Conservation (phyloP, 768 basidiomycete genomes). For the Pluteus cervinus region DNA sequence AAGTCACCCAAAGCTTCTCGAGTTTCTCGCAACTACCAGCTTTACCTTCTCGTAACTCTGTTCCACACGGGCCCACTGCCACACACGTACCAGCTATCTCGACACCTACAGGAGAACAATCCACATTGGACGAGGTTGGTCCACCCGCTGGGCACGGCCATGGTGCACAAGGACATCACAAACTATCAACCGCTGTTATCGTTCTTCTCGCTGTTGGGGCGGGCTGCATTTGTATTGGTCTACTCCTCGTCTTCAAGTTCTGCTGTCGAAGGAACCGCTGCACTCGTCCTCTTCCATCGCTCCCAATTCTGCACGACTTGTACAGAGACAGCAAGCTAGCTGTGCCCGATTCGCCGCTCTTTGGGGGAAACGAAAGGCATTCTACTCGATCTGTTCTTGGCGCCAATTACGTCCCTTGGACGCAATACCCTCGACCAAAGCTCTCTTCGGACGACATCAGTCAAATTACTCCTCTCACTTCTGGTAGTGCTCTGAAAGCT, state of each 20-base stretch:
- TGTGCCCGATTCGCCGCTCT: conserved; percentile 61
- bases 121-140: too few species aligned
- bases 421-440: conserved; percentile 41
- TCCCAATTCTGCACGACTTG: conserved; percentile 63
- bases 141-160: too few species aligned
- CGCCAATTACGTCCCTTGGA: too few species aligned
- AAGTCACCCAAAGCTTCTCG: too few species aligned
- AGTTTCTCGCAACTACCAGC: too few species aligned
- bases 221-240: conserved; percentile 39
- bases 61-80: too few species aligned
- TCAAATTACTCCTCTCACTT: too few species aligned
- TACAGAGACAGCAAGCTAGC: conserved; percentile 41
- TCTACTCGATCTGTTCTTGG: too few species aligned
- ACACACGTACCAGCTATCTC: too few species aligned
- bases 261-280: conserved; percentile 45
- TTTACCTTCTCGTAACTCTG: too few species aligned
- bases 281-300: conserved; percentile 61
- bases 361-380: conserved; percentile 66
- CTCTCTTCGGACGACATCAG: conserved; percentile 12
- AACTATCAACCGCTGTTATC: conserved; percentile 40
- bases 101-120: too few species aligned
- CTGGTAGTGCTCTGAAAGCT: too few species aligned
- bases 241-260: conserved; percentile 41
- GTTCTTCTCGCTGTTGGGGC: conserved; percentile 49
- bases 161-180: neutral